These are phyloP conservation scores for Calonectria pseudoreteaudii DNA, from an alignment of 2,329 filamentous ascomycete genomes.

Conservation along the genomic window DNA sequence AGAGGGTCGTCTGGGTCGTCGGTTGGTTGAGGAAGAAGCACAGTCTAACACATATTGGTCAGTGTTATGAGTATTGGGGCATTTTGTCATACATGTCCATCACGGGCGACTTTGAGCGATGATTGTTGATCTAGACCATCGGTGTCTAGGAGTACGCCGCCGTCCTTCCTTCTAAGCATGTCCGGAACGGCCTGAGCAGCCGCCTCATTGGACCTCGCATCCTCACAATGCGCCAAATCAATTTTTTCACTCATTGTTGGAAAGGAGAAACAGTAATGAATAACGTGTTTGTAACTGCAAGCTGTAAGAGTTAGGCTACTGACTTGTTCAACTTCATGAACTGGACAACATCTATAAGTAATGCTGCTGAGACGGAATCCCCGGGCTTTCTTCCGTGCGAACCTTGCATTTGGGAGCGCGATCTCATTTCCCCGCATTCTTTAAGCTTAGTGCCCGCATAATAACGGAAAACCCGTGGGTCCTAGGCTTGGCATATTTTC, in stretches of 20 bases:
- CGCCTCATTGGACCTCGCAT: not conserved
- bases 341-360: not conserved
- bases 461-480: not conserved
- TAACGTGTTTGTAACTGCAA: not conserved
- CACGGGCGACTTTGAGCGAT: not conserved
- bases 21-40: conserved; percentile 32
- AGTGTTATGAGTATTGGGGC: not conserved
- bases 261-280: not conserved
- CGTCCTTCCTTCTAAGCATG: not conserved
- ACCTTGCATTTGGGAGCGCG: not conserved
- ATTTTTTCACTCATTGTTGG: not conserved
- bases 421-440: not conserved
- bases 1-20: conserved; percentile 28
- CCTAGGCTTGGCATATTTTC: not conserved
- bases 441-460: not conserved
- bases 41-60: not conserved
- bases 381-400: not conserved
- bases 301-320: not conserved
- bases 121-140: not conserved
- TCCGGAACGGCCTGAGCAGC: not conserved
- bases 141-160: not conserved
- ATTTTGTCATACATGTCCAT: not conserved
- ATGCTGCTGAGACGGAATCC: not conserved
- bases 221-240: not conserved
- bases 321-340: not conserved